Evolutionary conservation across 1,284 basidiomycete genomes (phyloP).

Genomic region (Bjerkandera adusta): DNA sequence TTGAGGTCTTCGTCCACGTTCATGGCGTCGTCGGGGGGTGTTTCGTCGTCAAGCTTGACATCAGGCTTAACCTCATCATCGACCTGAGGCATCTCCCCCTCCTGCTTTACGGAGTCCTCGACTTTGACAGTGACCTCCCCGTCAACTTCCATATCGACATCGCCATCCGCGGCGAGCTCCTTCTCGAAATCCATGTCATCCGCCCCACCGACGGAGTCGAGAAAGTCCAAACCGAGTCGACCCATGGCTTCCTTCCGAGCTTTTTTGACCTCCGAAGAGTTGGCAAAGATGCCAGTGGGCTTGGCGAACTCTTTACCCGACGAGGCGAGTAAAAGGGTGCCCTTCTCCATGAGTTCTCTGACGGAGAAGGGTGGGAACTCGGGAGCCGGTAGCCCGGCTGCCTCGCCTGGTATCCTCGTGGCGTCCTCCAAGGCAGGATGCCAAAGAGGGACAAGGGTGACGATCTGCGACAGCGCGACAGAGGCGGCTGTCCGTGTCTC

Average conservation of each 20-base stretch:
- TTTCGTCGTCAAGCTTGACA: constrained; percentile 42
- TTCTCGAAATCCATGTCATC: constrained; percentile 83
- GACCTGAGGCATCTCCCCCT: constrained; percentile 26
- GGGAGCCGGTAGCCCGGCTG: constrained; percentile 36
- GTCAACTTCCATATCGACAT: constrained; percentile 34
- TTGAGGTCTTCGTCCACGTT: too few species aligned
- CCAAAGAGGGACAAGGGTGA: constrained; percentile 83
- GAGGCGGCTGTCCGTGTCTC: constrained; percentile 87
- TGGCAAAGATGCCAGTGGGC: constrained; percentile 66
- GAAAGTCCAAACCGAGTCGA: constrained; percentile 78
- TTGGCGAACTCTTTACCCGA: constrained; percentile 85
- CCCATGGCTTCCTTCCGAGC: constrained; percentile 82
- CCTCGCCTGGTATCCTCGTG: constrained; percentile 22
- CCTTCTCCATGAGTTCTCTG: constrained; percentile 69
- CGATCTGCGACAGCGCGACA: constrained; percentile 84
- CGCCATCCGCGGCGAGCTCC: constrained; percentile 51
- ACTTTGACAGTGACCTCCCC: constrained; percentile 20
- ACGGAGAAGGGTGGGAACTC: constrained; percentile 76
- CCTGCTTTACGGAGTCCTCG: constrained; percentile 32
- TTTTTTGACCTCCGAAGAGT: constrained; percentile 71
- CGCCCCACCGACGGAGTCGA: constrained; percentile 61
- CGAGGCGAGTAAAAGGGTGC: constrained; percentile 78
- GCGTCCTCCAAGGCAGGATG: constrained; percentile 47
- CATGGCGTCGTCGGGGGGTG: too few species aligned
- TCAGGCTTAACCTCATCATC: constrained; percentile 35